Evolutionary conservation across 225 moss, liverwort and hornwort species (phyloP).

Genomic region (Polytrichum commune): DNA sequence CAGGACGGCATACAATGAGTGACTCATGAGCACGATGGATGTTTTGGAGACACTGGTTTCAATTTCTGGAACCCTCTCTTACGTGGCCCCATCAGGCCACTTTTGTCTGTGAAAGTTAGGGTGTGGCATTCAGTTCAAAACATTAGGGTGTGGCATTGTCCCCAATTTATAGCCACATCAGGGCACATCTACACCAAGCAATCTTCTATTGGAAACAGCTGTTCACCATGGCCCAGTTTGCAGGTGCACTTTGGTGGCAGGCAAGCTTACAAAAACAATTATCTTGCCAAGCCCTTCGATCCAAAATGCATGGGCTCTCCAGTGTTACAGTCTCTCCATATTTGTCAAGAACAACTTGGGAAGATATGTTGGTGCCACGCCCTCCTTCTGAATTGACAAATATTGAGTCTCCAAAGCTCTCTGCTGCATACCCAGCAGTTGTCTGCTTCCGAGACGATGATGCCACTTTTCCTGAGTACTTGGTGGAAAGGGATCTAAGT

Average conservation of each 20-base stretch:
- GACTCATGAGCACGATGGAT: too few relatives aligned
- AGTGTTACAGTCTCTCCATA: conserved; percentile 44
- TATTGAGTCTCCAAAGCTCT: conserved; percentile 26
- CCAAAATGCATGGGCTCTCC: conserved; percentile 41
- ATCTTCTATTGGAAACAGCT: not conserved
- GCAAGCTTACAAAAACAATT: conserved; percentile 55
- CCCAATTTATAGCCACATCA: not conserved
- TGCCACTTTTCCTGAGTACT: conserved; percentile 68
- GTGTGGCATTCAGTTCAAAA: not conserved
- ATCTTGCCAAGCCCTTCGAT: conserved; percentile 39
- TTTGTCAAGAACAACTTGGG: conserved; percentile 51
- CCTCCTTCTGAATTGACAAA: conserved; percentile 18
- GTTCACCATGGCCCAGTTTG: conserved; percentile 55
- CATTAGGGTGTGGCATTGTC: not conserved
- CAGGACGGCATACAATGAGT: too few relatives aligned
- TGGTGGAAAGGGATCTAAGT: conserved; percentile 65
- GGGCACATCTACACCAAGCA: not conserved
- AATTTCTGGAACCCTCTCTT: too few relatives aligned
- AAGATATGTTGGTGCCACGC: conserved; percentile 49
- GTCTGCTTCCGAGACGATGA: conserved; percentile 81
- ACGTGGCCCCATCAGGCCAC: too few relatives aligned
- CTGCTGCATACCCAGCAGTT: conserved; percentile 38
- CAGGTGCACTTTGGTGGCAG: conserved; percentile 70
- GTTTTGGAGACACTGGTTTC: too few relatives aligned
- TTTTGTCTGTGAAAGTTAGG: too few relatives aligned